Base-by-base conservation (phyloP, 1,284 basidiomycete species). In the Leccinum angustisporum region DNA sequence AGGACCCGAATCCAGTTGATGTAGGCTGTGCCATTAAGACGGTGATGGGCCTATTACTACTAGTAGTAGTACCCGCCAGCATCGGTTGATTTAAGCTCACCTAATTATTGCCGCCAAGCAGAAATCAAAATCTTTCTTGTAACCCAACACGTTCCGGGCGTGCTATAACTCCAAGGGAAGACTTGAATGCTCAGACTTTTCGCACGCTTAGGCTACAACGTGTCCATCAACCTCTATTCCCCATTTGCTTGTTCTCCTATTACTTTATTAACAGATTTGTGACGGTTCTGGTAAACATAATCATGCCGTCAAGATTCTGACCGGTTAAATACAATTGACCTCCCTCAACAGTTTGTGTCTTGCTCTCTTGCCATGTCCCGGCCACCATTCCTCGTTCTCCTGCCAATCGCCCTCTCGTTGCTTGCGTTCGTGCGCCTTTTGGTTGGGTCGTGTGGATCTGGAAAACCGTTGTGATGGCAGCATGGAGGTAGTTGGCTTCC, bases 391-490 rank as follows among this genome's bases (percentile, higher is more conserved):
- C 8, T 18, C 16, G 13, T 48, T 33, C 6, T 72, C 14, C 46
- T 70, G 11, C 9, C 57, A 25, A 46, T 53, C 27, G 36, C 54
- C 14, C 31, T 64, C 10, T 54, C 57, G 27, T 55, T 56, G 21
- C 36, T 59, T 30, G 1, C 33, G 1, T 8, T 46, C 7, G 64
- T 40, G 38, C 58, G 25, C 25, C 97, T 70, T 92, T 93, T 0
- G 96, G 95, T 70, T 99, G 97, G 0, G 97, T 98, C 1, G 96
- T 98, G 75, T 99, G 97, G 53, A 99, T 99, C 76, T 99, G 97
- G 78, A 99, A 97, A 31, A 99, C 88, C 7, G 97, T 99, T 5
- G 97, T 99, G 72, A 99, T 97, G 33, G 97, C 95, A 6, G 97
- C 97, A 73, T 99, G 96, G 33, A 99, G 86, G 73, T 99, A 99